A percentile compares a stretch with the other conserved stretches of the same genome.
phyloP scores from a whole-genome alignment of 257 asterid species.

The Eustoma russellianum region DNA sequence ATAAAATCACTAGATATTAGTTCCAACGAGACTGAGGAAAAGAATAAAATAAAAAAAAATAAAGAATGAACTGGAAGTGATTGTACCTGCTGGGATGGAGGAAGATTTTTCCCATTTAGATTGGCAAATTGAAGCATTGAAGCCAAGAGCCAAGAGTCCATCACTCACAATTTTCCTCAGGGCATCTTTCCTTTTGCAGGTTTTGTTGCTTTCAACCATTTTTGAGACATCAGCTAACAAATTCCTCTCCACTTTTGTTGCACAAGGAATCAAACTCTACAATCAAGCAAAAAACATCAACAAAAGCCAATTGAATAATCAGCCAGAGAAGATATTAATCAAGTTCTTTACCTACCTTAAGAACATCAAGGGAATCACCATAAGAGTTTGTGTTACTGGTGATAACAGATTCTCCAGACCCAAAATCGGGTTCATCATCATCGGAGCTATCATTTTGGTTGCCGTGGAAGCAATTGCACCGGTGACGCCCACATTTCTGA shows the following conservation, averaged over 20 bases:
- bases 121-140: slow-evolving; percentile 66
- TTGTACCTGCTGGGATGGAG: slow-evolving; percentile 73
- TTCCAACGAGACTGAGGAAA: too few species aligned
- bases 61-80: neutral
- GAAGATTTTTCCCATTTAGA: slow-evolving; percentile 86
- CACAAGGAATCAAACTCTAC: slow-evolving; percentile 71
- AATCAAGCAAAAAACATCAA: slow-evolving; percentile 8
- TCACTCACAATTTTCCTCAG: slow-evolving; percentile 59
- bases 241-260: slow-evolving; percentile 61
- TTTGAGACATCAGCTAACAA: slow-evolving; percentile 68
- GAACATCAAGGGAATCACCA: slow-evolving; percentile 54
- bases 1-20: too few species aligned
- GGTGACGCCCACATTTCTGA: slow-evolving; percentile 46
- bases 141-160: slow-evolving; percentile 49
- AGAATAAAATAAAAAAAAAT: neutral
- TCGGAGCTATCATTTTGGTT: slow-evolving; percentile 64
- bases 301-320: neutral
- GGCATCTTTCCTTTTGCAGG: slow-evolving; percentile 51
- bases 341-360: slow-evolving; percentile 43
- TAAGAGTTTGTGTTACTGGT: slow-evolving; percentile 31
- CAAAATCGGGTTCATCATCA: slow-evolving; percentile 54
- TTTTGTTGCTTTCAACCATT: slow-evolving; percentile 66
- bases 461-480: slow-evolving; percentile 11
- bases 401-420: slow-evolving; percentile 35
- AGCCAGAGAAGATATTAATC: neutral